Evolutionary conservation across 2,329 filamentous ascomycete genomes (phyloP).

Genomic region (Elsinoe fawcettii): DNA sequence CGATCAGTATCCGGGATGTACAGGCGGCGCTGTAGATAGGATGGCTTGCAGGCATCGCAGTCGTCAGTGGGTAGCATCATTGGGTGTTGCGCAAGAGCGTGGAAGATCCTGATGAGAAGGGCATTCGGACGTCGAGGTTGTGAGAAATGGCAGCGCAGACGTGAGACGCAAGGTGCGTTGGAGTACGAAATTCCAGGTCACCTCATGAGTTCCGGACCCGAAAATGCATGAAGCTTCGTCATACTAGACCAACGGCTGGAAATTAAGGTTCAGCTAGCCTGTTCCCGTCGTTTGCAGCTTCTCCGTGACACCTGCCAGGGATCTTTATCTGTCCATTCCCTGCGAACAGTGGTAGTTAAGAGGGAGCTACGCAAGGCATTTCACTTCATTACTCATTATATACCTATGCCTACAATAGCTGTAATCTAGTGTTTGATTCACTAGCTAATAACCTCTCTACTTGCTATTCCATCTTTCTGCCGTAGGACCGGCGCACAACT

Average conservation of each 20-base stretch:
- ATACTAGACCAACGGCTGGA: background rate
- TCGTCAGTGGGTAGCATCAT: conserved; percentile 36
- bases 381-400: too few relatives aligned
- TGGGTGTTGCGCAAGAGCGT: background rate
- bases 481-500: too few relatives aligned
- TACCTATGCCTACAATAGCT: too few relatives aligned
- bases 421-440: too few relatives aligned
- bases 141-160: background rate
- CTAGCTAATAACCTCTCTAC: too few relatives aligned
- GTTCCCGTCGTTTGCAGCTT: too few relatives aligned
- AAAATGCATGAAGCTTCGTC: background rate
- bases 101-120: background rate
- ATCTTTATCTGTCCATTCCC: too few relatives aligned
- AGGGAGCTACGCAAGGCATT: too few relatives aligned
- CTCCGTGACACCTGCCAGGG: too few relatives aligned
- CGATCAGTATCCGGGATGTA: conserved; percentile 42
- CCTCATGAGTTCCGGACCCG: background rate
- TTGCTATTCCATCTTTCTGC: too few relatives aligned
- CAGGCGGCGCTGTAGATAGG: conserved; percentile 37
- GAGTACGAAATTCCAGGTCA: background rate
- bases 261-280: background rate
- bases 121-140: background rate
- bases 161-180: background rate
- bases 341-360: too few relatives aligned
- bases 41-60: conserved; percentile 54